Base-by-base conservation (phyloP, 1,284 basidiomycete species). In the Fomitiporia mediterranea region DNA sequence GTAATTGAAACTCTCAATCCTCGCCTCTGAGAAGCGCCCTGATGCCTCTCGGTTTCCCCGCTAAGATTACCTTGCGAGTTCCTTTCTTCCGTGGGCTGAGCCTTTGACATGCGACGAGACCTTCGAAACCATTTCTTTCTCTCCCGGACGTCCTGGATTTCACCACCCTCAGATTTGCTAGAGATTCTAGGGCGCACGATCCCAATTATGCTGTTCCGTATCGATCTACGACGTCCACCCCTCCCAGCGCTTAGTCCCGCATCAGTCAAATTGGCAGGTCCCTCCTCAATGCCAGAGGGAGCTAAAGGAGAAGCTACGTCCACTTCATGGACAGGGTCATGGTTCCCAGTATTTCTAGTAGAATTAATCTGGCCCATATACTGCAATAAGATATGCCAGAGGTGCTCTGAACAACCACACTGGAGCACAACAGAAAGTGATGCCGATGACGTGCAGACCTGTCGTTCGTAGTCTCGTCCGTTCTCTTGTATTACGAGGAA, bases 51-150 rank as follows among this genome's bases (percentile, higher is more conserved):
- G 55, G 55, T 17, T 42, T 52, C 15, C 51, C 51, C 17, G 55
- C 27, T 32, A 50, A 19, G 35, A 47, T 3, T 32, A 35, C 44
- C 13, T 55, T 15, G 8, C 52, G 51, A 21, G 2, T 48, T 42
- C 19, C 25, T 47, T 48, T 54, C 52, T 53, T 43, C 48, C 3
- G 49, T 35, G 23, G 63, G 37, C 1, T 61, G 64, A 4, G 64
- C 56, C 50, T 68, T 70, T 13, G 70, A 69, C 51, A 66, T 65
- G 23, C 70, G 64, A 53, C 67, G 65, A 27, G 75, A 76, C n/a
- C 67, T 69, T 38, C 70, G 65, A 74, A 75, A 76, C 51, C 69
- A 68, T 58, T 70, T 74, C 57, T 30, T 32, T 9, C 23, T 38
- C 34, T 54, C 49, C 34, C 11, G 13, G 13, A 9, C 35, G 11